These are phyloP conservation scores for Umbelopsis ramanniana DNA, from an alignment of 192 early-diverging fungal species.

Conservation along the genomic window DNA sequence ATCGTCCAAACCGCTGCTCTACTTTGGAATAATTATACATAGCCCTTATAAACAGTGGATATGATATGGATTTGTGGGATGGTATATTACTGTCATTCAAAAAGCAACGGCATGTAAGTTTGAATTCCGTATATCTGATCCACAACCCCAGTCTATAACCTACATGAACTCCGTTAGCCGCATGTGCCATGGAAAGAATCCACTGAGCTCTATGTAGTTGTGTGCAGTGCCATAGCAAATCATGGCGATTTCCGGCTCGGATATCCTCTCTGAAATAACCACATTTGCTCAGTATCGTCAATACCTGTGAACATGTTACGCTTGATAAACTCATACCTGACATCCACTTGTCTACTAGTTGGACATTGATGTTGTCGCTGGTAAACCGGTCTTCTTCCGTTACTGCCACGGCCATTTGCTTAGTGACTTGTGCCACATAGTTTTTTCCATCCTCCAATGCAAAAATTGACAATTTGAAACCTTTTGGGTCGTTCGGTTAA, in stretches of 20 bases:
- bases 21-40: constrained; percentile 26
- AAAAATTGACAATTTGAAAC: constrained; percentile 11
- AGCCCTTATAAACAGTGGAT: constrained; percentile 8
- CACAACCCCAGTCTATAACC: neutral
- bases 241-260: neutral
- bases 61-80: constrained; percentile 10
- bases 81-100: constrained; percentile 17
- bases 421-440: neutral
- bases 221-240: constrained; percentile 8
- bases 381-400: neutral
- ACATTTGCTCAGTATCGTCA: neutral
- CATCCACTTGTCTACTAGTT: constrained; percentile 14
- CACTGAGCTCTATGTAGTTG: constrained; percentile 12
- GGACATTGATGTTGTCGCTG: neutral
- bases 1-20: constrained; percentile 26
- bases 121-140: too few species aligned
- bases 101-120: too few species aligned
- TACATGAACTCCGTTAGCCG: constrained; percentile 3
- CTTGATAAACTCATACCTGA: neutral
- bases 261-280: neutral
- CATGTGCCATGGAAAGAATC: constrained; percentile 19
- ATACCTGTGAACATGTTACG: neutral
- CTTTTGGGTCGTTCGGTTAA: neutral
- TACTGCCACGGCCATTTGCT: constrained; percentile 7
- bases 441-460: constrained; percentile 13